A percentile compares a stretch with the other conserved stretches of the same genome.
These are phyloP conservation scores for Gamarada debralockiae DNA, from an alignment of 495 filamentous ascomycete species.

Conservation along the genomic window DNA sequence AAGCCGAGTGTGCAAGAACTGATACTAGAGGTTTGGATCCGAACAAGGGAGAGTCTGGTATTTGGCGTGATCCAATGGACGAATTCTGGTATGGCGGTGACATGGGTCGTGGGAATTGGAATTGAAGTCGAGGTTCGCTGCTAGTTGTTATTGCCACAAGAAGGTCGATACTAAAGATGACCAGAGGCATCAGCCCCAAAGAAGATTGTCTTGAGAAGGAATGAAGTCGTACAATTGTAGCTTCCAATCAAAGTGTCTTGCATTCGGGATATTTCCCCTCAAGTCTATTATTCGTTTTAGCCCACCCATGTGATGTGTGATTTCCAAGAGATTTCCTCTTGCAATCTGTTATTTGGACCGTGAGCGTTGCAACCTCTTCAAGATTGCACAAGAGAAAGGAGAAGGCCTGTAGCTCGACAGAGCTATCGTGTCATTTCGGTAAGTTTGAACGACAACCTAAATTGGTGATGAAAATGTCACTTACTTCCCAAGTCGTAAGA, in stretches of 20 bases:
- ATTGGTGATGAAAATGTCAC: too few relatives aligned
- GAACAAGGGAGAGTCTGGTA: neutral
- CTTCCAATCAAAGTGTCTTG: neutral
- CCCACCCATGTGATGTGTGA: neutral
- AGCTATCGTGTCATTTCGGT: too few relatives aligned
- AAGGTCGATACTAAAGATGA: neutral
- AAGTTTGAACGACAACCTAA: too few relatives aligned
- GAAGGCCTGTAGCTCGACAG: too few relatives aligned
- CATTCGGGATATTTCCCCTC: neutral
- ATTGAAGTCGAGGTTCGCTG: neutral
- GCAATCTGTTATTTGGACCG: neutral
- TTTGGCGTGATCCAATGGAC: neutral
- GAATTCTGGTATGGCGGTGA: neutral
- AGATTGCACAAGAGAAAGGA: neutral
- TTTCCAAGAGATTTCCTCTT: neutral
- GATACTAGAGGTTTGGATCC: neutral
- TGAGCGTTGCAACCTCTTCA: neutral
- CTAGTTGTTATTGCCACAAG: neutral
- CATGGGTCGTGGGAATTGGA: neutral
- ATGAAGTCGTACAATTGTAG: neutral
- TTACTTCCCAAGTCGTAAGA: slow-evolving; percentile 4
- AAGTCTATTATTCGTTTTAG: neutral
- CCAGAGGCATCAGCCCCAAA: too few relatives aligned
- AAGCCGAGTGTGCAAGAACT: neutral
- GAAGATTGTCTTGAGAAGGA: neutral